A percentile compares a stretch with the other conserved stretches of the same genome.
Conservation (phyloP, 306 rosid species). For the Acacia acuminata region DNA sequence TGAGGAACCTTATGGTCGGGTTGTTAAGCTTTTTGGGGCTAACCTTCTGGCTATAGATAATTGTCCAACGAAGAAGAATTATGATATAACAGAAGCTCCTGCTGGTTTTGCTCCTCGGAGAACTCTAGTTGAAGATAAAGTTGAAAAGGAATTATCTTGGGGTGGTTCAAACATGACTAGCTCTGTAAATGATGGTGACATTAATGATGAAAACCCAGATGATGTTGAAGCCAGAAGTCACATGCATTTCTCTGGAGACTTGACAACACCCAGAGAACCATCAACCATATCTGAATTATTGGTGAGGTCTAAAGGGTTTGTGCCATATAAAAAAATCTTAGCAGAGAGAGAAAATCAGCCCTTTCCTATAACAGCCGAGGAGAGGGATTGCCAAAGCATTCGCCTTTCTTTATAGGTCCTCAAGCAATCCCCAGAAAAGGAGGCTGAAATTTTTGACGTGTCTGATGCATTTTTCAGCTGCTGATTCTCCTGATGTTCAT, state of each 20-base stretch:
- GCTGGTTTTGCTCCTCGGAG: neutral
- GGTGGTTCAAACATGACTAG: slow-evolving; percentile 10
- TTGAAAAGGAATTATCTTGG: slow-evolving; percentile 3
- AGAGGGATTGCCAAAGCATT: slow-evolving; percentile 47
- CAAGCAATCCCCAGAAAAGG: slow-evolving; percentile 15
- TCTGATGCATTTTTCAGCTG: slow-evolving; percentile 19
- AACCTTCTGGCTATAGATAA: slow-evolving; percentile 49
- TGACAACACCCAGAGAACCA: slow-evolving; percentile 23
- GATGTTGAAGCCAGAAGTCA: slow-evolving; percentile 21
- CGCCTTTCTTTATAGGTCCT: slow-evolving; percentile 49
- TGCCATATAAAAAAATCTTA: slow-evolving; percentile 66
- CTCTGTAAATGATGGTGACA: neutral
- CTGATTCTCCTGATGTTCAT: slow-evolving; percentile 22
- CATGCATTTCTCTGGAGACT: neutral
- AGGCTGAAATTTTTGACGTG: slow-evolving; percentile 33
- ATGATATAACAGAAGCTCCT: neutral
- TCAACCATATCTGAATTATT: slow-evolving; percentile 33
- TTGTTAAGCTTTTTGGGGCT: slow-evolving; percentile 79
- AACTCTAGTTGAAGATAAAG: neutral
- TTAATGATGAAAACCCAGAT: neutral
- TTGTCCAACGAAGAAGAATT: slow-evolving; percentile 28
- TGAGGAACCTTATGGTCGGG: slow-evolving; percentile 40
- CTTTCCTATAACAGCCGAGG: slow-evolving; percentile 26
- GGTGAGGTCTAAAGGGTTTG: slow-evolving; percentile 58
- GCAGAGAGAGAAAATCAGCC: slow-evolving; percentile 38